Base-by-base conservation (phyloP, 2,329 filamentous ascomycete genomes). In the Sclerotinia sclerotiorum region DNA sequence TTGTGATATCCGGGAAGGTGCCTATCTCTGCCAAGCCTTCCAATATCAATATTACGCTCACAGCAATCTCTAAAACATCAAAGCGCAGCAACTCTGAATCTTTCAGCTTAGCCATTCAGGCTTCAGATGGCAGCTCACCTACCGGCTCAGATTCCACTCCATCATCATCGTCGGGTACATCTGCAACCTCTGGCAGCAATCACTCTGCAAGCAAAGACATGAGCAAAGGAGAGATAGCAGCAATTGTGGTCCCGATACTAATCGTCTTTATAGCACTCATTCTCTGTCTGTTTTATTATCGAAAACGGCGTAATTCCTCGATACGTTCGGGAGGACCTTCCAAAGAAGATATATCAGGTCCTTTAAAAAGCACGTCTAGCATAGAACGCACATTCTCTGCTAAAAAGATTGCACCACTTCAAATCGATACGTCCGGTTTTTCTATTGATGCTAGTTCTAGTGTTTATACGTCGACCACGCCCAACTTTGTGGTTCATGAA, bases 321-420 rank as follows among this genome's bases (percentile, higher is more conserved):
- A 58, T 70, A 19, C 57, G 55, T 10, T 49, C 69, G 15, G 32
- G 29, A 4, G 69, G 35, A 27, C 57, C 69, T 5, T 60, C 54
- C 3, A 76, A 76, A 56, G 71, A 70, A 15, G 69, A 73, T 4
- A 75, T 74, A 17, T 75, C 74, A 39, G 71, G 67, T 21, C 75
- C 74, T 6, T 27, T 74, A 6, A 70, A 49, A 35, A 69, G 57
- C 39, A 69, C 68, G 4, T 73, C 70, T 32, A 62, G 71, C 39
- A 60, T 68, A 63, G 69, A 68, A 19, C 49, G 70, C 13, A 57
- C 69, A 24, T 68, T 66, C 2, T 60, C 72, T 17, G 63, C 68
- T 24, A 69, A 68, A 29, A 73, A 72, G 19, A 65, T 69, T 5
- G 42, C 57, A 42, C 70, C 72, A 24, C 68, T 76, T 7, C 69